A percentile compares a stretch with the other conserved stretches of the same genome.
phyloP scores from a whole-genome alignment of 2,329 filamentous ascomycete genomes.

The Verticillium nonalfalfae region DNA sequence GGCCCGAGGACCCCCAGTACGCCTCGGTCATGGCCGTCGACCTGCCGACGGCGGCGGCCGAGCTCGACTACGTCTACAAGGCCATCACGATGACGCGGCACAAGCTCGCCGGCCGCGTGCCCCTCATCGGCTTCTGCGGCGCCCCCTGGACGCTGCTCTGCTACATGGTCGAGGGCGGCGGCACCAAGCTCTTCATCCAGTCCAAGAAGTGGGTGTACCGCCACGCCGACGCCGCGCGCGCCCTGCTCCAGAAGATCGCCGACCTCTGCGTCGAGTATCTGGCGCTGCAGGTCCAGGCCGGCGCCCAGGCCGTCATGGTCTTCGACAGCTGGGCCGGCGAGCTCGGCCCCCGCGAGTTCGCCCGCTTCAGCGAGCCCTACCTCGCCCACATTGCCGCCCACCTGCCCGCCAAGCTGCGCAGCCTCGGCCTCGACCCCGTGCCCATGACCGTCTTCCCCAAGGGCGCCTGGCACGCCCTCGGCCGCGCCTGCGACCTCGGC shows the following conservation, averaged over 20 bases:
- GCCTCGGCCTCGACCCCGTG: slow-evolving; percentile 70
- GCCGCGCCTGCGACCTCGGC: slow-evolving; percentile 78
- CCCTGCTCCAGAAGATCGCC: slow-evolving; percentile 81
- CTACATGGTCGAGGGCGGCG: slow-evolving; percentile 98
- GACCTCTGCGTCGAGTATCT: slow-evolving; percentile 94
- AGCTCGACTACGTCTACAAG: slow-evolving; percentile 91
- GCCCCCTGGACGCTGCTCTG: slow-evolving; percentile 95
- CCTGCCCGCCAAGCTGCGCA: slow-evolving; percentile 66
- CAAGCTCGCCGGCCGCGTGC: slow-evolving; percentile 83
- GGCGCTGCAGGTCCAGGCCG: slow-evolving; percentile 84
- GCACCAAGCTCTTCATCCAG: slow-evolving; percentile 89
- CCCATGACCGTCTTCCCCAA: slow-evolving; percentile 99
- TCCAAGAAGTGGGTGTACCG: slow-evolving; percentile 96
- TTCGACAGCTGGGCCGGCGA: slow-evolving; percentile 99
- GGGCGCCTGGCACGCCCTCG: slow-evolving; percentile 91
- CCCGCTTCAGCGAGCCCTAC: slow-evolving; percentile 79
- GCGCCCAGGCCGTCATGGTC: slow-evolving; percentile 91
- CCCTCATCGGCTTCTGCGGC: slow-evolving; percentile 92
- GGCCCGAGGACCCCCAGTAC: slow-evolving; percentile 80
- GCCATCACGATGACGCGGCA: slow-evolving; percentile 86
- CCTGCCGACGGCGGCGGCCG: slow-evolving; percentile 71
- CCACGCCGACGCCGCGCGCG: slow-evolving; percentile 74
- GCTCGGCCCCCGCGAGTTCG: slow-evolving; percentile 77
- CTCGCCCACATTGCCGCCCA: slow-evolving; percentile 76
- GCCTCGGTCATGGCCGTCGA: slow-evolving; percentile 65